Conservation (phyloP, 2,329 filamentous ascomycete genomes). For the Pyrenophora tritici-repentis region DNA sequence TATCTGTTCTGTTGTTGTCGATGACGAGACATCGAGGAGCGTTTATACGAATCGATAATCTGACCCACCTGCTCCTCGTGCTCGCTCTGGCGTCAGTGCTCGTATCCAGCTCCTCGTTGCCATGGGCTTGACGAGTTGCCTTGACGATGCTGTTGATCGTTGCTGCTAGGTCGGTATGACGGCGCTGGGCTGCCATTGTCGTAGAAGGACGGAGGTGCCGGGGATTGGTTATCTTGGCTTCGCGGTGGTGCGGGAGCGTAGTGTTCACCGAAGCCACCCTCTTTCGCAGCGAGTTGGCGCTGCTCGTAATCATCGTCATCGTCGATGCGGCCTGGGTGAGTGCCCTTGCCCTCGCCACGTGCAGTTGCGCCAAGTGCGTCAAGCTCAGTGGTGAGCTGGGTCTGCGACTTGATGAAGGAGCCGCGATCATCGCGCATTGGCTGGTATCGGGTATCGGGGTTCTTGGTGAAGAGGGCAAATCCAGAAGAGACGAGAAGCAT, state of each 20-base stretch:
- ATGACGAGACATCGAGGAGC: slow-evolving; percentile 33
- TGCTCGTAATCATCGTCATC: slow-evolving; percentile 66
- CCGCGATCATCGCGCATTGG: slow-evolving; percentile 95
- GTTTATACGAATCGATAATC: slow-evolving; percentile 45
- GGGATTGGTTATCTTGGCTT: slow-evolving; percentile 44
- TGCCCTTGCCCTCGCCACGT: slow-evolving; percentile 69
- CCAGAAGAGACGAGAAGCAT: slow-evolving; percentile 77
- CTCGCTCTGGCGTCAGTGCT: slow-evolving; percentile 55
- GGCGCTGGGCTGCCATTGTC: slow-evolving; percentile 41
- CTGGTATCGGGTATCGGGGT: slow-evolving; percentile 92
- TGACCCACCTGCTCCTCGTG: slow-evolving; percentile 43
- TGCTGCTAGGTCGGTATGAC: slow-evolving; percentile 47
- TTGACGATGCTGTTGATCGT: slow-evolving; percentile 47
- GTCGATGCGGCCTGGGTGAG: slow-evolving; percentile 64
- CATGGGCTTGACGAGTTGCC: slow-evolving; percentile 65
- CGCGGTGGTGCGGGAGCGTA: slow-evolving; percentile 50
- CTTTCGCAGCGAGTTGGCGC: slow-evolving; percentile 40
- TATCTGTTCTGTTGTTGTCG: slow-evolving; percentile 23
- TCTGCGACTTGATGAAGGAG: slow-evolving; percentile 96
- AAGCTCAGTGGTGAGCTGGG: slow-evolving; percentile 83
- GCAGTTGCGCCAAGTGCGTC: slow-evolving; percentile 89
- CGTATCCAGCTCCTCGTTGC: slow-evolving; percentile 69
- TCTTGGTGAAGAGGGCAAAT: slow-evolving; percentile 86
- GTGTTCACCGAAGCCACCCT: slow-evolving; percentile 49
- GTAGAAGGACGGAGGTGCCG: slow-evolving; percentile 35